A percentile compares a stretch with the other conserved stretches of the same genome.
Evolutionary conservation across 768 basidiomycete genomes (phyloP).

Genomic region (Hortiboletus campestris): DNA sequence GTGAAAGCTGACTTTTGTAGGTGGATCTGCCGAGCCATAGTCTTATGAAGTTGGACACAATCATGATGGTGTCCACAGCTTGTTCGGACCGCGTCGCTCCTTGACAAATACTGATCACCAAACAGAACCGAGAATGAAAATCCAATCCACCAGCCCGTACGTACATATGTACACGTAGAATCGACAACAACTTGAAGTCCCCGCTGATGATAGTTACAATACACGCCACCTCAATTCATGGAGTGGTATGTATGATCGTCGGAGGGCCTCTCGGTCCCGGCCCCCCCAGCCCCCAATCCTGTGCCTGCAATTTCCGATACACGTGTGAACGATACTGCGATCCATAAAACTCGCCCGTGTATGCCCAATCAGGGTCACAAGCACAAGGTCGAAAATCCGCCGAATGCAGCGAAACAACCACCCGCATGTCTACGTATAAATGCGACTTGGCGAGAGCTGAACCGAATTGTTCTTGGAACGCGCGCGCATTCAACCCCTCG

Average conservation of each 20-base stretch:
- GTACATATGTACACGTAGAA: conserved; percentile 1
- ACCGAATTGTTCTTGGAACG: conserved; percentile 28
- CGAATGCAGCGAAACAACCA: conserved; percentile 13
- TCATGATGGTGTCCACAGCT: conserved; percentile 2
- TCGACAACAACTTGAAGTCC: not conserved
- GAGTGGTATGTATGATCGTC: conserved; percentile 27
- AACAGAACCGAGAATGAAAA: not conserved
- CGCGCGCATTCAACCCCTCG: conserved; percentile 21
- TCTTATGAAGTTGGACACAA: not conserved
- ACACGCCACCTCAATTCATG: conserved; percentile 7
- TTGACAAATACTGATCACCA: not conserved
- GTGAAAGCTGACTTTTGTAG: conserved; percentile 9
- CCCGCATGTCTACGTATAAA: conserved; percentile 25
- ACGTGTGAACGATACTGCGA: conserved; percentile 31
- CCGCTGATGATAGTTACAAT: conserved; percentile 4
- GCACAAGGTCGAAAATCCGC: conserved; percentile 19
- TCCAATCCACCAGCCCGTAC: not conserved
- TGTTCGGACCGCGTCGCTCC: not conserved
- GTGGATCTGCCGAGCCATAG: conserved; percentile 3
- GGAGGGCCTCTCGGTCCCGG: conserved; percentile 26
- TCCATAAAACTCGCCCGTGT: conserved; percentile 29
- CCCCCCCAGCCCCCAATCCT: conserved; percentile 24
- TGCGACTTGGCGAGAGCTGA: conserved; percentile 27
- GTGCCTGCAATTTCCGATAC: conserved; percentile 31
- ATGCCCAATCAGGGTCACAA: conserved; percentile 29